Evolutionary conservation across 2,329 filamentous ascomycete genomes (phyloP).

Genomic region (Botryosphaeria dothidea): DNA sequence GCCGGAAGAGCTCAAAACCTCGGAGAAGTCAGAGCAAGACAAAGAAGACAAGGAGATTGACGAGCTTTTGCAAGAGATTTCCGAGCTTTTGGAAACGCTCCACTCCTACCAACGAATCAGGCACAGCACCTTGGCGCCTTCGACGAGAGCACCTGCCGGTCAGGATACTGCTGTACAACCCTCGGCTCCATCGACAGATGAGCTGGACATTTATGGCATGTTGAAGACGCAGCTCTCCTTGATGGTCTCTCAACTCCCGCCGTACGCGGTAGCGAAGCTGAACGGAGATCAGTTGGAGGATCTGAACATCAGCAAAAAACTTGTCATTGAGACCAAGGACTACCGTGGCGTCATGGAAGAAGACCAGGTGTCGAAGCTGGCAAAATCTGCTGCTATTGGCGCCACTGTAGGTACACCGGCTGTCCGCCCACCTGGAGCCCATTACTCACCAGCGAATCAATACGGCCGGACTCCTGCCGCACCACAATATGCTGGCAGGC

Average conservation of each 20-base stretch:
- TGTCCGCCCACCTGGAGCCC: constrained; percentile 27
- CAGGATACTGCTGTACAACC: constrained; percentile 38
- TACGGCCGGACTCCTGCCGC: constrained; percentile 32
- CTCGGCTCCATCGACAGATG: constrained; percentile 63
- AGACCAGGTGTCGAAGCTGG: constrained; percentile 60
- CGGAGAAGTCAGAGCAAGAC: constrained; percentile 27
- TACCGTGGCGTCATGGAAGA: constrained; percentile 82
- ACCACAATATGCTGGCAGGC: constrained; percentile 27
- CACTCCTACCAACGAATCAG: constrained; percentile 79
- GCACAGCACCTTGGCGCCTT: constrained; percentile 62
- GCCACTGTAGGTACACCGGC: constrained; percentile 30
- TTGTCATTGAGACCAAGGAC: constrained; percentile 71
- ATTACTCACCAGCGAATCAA: constrained; percentile 27
- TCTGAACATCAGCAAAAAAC: constrained; percentile 76
- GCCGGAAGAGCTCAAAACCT: constrained; percentile 29
- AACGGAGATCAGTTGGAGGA: constrained; percentile 84
- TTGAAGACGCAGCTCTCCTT: constrained; percentile 74
- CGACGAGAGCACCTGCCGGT: constrained; percentile 3
- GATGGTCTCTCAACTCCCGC: constrained; percentile 74
- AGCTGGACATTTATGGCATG: constrained; percentile 65
- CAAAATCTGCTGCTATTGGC: constrained; percentile 40
- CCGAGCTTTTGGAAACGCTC: constrained; percentile 73
- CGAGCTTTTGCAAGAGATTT: constrained; percentile 72
- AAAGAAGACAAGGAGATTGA: constrained; percentile 58
- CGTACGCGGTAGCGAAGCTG: constrained; percentile 82